Conservation (phyloP, 164 flowering plant genomes). For the Magnolia changhungtana region DNA sequence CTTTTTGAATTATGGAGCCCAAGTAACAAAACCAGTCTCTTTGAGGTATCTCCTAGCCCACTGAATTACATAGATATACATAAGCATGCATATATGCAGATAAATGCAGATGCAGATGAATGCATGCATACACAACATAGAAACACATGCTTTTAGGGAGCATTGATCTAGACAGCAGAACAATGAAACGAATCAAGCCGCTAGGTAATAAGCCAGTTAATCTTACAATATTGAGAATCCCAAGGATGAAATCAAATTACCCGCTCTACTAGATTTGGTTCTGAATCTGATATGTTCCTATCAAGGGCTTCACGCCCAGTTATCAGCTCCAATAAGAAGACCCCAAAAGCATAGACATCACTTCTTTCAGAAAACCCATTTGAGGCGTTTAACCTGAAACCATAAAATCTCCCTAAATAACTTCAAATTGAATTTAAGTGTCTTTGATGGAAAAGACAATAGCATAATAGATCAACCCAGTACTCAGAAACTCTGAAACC, state of each 20-base stretch:
- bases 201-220: not conserved
- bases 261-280: constrained; percentile 25
- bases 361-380: constrained; percentile 25
- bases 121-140: not conserved
- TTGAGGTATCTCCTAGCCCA: no score
- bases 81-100: no score
- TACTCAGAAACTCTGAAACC: no score
- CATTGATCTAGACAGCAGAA: not conserved
- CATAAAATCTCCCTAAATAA: not conserved
- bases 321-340: constrained; percentile 40
- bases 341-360: constrained; percentile 49
- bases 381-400: constrained; percentile 21
- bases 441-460: not conserved
- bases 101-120: no score
- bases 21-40: no score
- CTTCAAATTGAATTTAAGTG: not conserved
- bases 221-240: not conserved
- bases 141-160: no score
- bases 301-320: constrained; percentile 36
- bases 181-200: not conserved
- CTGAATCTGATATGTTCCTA: constrained; percentile 15
- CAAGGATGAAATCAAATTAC: constrained; percentile 15
- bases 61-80: no score
- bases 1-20: no score
- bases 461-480: no score